phyloP scores from a whole-genome alignment of 352 stramenopile species.

The Phytophthora tubulina region DNA sequence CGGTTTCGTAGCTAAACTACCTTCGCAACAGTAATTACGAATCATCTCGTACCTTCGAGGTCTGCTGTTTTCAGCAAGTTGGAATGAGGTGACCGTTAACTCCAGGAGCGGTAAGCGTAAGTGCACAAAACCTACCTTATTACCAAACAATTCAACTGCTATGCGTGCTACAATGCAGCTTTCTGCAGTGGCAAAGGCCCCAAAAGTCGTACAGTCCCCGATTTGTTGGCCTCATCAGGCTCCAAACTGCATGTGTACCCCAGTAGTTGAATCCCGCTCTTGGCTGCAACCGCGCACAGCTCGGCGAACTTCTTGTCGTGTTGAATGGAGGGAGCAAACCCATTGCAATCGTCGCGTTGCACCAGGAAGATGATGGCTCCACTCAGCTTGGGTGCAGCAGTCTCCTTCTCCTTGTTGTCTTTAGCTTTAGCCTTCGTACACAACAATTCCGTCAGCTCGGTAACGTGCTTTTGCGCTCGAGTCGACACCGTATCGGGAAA shows the following conservation, averaged over 20 bases:
- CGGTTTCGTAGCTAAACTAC: too few species aligned
- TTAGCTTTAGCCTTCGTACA: slow-evolving; percentile 24
- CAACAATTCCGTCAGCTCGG: slow-evolving; percentile 74
- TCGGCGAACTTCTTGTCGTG: slow-evolving; percentile 76
- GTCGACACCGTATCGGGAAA: slow-evolving; percentile 85
- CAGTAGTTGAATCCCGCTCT: slow-evolving; percentile 68
- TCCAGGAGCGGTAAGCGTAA: too few species aligned
- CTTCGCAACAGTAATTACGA: too few species aligned
- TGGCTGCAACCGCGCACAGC: slow-evolving; percentile 61
- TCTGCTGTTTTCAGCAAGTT: too few species aligned
- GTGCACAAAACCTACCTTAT: too few species aligned
- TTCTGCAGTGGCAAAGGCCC: slow-evolving; percentile 47
- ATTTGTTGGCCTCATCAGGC: slow-evolving; percentile 45
- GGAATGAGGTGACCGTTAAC: too few species aligned
- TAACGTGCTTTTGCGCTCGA: slow-evolving; percentile 81
- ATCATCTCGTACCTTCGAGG: too few species aligned
- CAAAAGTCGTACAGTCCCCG: slow-evolving; percentile 55
- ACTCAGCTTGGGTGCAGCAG: slow-evolving; percentile 36
- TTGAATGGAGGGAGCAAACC: slow-evolving; percentile 70
- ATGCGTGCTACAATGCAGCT: not conserved
- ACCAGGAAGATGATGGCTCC: slow-evolving; percentile 80
- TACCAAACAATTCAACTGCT: not conserved
- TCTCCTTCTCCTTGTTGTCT: slow-evolving; percentile 24
- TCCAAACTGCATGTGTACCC: slow-evolving; percentile 66
- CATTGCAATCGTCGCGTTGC: slow-evolving; percentile 78